Evolutionary conservation across 768 basidiomycete genomes (phyloP).

Genomic region (Calvatia gigantea): DNA sequence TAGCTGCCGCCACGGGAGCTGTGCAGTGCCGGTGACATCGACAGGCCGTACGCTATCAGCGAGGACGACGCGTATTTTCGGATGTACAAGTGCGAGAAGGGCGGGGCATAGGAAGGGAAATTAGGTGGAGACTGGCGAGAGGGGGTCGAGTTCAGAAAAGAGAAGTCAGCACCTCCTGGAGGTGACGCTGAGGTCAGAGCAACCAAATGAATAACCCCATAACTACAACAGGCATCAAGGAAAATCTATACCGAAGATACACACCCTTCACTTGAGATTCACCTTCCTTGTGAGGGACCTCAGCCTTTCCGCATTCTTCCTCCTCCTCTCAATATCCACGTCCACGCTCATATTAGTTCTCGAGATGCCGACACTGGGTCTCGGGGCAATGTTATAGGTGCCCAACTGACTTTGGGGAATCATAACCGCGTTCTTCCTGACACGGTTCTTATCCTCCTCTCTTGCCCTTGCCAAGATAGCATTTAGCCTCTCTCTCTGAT

Average conservation of each 20-base stretch:
- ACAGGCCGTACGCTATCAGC: too few relatives aligned
- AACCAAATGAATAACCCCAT: not conserved
- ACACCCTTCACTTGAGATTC: slow-evolving; percentile 19
- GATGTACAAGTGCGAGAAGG: too few relatives aligned
- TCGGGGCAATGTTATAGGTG: slow-evolving; percentile 79
- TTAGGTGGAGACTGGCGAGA: too few relatives aligned
- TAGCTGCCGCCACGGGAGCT: too few relatives aligned
- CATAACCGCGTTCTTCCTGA: slow-evolving; percentile 76
- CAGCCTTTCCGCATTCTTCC: slow-evolving; percentile 71
- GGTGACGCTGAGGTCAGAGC: too few relatives aligned
- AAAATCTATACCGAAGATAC: slow-evolving; percentile 2
- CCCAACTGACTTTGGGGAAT: slow-evolving; percentile 77
- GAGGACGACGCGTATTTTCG: too few relatives aligned
- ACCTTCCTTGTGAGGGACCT: slow-evolving; percentile 57
- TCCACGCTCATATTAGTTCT: slow-evolving; percentile 61
- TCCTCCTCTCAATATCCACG: slow-evolving; percentile 68
- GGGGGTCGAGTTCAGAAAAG: too few relatives aligned
- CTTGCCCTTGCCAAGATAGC: slow-evolving; percentile 66
- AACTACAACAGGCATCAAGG: not conserved
- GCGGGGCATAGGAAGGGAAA: too few relatives aligned
- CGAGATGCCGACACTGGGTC: slow-evolving; percentile 45
- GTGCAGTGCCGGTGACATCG: too few relatives aligned
- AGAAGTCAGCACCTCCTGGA: too few relatives aligned
- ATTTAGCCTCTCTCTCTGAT: slow-evolving; percentile 54
- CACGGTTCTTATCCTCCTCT: slow-evolving; percentile 64